Percentiles rank a stretch among this genome's conserved stretches.
Conservation (phyloP, 768 basidiomycete species). For the Termitomyces sp. region DNA sequence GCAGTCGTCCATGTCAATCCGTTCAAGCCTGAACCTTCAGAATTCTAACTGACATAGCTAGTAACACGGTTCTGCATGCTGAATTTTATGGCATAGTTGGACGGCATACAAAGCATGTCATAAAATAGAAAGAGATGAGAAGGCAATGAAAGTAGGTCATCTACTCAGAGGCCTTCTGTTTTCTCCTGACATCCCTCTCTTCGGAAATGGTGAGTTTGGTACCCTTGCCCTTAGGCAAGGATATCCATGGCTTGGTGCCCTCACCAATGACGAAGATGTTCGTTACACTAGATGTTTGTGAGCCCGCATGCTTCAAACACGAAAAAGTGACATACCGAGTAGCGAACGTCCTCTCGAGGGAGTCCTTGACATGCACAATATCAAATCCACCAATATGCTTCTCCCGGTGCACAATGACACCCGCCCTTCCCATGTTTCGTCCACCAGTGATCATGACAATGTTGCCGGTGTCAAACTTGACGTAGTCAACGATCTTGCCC, state of each 20-base stretch:
- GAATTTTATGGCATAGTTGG: constrained; percentile 25
- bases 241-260: constrained; percentile 94
- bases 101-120: constrained; percentile 40
- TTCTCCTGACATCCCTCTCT: constrained; percentile 92
- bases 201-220: constrained; percentile 96
- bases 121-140: constrained; percentile 26
- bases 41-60: neutral
- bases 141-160: constrained; percentile 28
- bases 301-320: neutral
- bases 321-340: constrained; percentile 68
- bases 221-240: constrained; percentile 96
- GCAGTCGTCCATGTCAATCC: neutral
- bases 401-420: constrained; percentile 94
- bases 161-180: constrained; percentile 67
- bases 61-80: constrained; percentile 7
- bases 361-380: constrained; percentile 97
- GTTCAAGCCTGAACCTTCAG: neutral
- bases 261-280: constrained; percentile 99
- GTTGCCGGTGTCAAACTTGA: constrained; percentile 97
- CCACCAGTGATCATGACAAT: constrained; percentile 98
- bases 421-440: constrained; percentile 98
- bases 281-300: constrained; percentile 57
- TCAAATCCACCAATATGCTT: constrained; percentile 98
- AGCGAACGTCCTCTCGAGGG: constrained; percentile 92
- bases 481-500: constrained; percentile 87